A percentile compares a stretch with the other conserved stretches of the same genome.
Evolutionary conservation across 495 filamentous ascomycete genomes (phyloP).

Genomic region (Aspergillus sclerotioniger): DNA sequence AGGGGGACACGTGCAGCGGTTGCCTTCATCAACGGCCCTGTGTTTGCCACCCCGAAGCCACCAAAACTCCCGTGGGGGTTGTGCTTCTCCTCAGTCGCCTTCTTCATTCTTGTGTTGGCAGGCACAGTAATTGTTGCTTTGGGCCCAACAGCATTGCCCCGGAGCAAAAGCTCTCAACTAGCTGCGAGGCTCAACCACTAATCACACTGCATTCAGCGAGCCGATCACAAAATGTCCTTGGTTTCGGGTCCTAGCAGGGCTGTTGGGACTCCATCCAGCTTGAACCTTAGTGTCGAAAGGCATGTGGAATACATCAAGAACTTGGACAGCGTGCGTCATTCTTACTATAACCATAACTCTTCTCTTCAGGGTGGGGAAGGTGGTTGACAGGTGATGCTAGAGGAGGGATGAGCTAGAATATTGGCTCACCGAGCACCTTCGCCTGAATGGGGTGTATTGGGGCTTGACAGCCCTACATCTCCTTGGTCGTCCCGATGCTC

Average conservation of each 20-base stretch:
- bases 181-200: background rate
- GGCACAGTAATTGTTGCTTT: background rate
- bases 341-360: conserved; percentile 19
- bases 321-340: conserved; percentile 71
- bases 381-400: conserved; percentile 49
- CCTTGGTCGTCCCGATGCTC: conserved; percentile 72
- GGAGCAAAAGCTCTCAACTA: background rate
- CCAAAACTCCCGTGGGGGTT: conserved; percentile 1
- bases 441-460: conserved; percentile 95
- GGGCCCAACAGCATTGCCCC: background rate
- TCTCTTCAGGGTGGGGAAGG: conserved; percentile 21
- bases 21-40: background rate
- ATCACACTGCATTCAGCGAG: background rate
- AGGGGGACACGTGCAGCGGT: background rate
- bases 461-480: conserved; percentile 86
- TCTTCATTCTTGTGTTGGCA: background rate
- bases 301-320: conserved; percentile 94
- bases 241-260: conserved; percentile 61
- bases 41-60: conserved; percentile 1
- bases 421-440: conserved; percentile 94
- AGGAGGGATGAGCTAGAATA: conserved; percentile 92
- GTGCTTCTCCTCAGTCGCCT: background rate
- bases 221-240: conserved; percentile 50
- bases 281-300: conserved; percentile 62
- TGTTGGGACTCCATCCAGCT: conserved; percentile 44